A percentile compares a stretch with the other conserved stretches of the same genome.
Conservation (phyloP, 768 basidiomycete genomes). For the Kwoniella newhampshirensis region DNA sequence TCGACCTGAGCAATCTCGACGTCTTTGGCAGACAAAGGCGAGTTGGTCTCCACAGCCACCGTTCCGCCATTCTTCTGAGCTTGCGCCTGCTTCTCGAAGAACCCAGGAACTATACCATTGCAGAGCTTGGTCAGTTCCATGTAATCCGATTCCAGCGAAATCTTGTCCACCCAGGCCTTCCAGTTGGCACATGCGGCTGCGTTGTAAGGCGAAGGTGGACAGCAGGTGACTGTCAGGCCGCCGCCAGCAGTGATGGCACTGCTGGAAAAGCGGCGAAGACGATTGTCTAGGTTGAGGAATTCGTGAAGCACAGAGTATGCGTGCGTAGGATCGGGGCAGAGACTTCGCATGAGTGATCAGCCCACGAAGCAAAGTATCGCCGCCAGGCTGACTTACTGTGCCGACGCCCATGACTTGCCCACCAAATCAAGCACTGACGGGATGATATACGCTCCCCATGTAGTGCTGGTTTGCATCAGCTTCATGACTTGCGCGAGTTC, state of each 20-base stretch:
- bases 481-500: conserved; percentile 28
- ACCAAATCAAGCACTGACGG: conserved; percentile 31
- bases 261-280: conserved; percentile 24
- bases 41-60: background rate
- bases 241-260: conserved; percentile 26
- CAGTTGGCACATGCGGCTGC: conserved; percentile 21
- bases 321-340: conserved; percentile 31
- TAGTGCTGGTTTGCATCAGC: conserved; percentile 13
- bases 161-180: conserved; percentile 22
- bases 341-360: conserved; percentile 11
- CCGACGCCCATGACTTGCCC: conserved; percentile 17
- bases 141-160: conserved; percentile 13
- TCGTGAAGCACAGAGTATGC: conserved; percentile 24
- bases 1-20: conserved; percentile 31
- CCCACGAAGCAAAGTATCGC: no score
- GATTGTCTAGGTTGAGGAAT: conserved; percentile 26
- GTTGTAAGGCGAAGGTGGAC: conserved; percentile 27
- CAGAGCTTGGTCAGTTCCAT: conserved; percentile 13
- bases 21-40: background rate
- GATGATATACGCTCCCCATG: conserved; percentile 36
- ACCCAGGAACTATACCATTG: conserved; percentile 6
- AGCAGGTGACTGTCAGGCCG: conserved; percentile 28
- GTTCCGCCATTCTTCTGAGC: background rate
- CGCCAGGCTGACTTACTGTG: conserved; percentile 25
- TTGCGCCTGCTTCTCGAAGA: conserved; percentile 2